Evolutionary conservation across 2,329 filamentous ascomycete species (phyloP), one percentile per base, ranked within the genome.

Genomic region (Aulographum hederae): DNA sequence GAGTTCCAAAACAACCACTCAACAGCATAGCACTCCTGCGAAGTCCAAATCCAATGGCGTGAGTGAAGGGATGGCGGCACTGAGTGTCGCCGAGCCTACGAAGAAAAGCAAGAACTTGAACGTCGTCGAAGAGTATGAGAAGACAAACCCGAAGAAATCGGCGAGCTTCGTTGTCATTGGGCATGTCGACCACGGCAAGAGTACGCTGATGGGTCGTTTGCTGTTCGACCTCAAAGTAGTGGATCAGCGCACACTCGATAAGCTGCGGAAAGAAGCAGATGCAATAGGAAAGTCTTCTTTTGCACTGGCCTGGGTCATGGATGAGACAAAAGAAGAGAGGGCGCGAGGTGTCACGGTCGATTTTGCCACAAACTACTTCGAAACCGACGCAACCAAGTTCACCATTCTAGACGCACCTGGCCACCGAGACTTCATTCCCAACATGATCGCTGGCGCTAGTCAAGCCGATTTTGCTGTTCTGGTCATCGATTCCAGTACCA

Each of bases 181-280:
- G 11, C 89, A 98, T 50, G 89, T 98, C 34, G 89, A 98, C 52
- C 86, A 91, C 32, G 89, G 89, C 32, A 98, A 98, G 55, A 94
- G 84, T 50, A 98, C 89, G 4, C 65, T 98, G 23, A 95, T 98
- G 86, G 89, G 86, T 1, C 73, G 89, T n/a, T 55, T 98, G 18
- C 60, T 98, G 4, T 73, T 86, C 26, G 89, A 98, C 43, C 67
- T 93, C 26, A 78, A 85, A 37, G 78, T 85, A 17, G 73, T 98
- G 5, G 80, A 93, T 41, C 73, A 92, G 47, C 67, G 85, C 37
- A 86, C 85, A 0, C 67, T 98, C 37, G 82, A 93, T 34, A 86
- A 78, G 49, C 85, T 91, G 43, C 70, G 75, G 14, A 78, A 78
- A 50, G 85, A 94, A 55, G 86, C 89, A 1, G 78, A 92, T 43